Evolutionary conservation across 1,139 yeast genomes (phyloP), one percentile per base, ranked within the genome.

Genomic region (Taphrina sp.): DNA sequence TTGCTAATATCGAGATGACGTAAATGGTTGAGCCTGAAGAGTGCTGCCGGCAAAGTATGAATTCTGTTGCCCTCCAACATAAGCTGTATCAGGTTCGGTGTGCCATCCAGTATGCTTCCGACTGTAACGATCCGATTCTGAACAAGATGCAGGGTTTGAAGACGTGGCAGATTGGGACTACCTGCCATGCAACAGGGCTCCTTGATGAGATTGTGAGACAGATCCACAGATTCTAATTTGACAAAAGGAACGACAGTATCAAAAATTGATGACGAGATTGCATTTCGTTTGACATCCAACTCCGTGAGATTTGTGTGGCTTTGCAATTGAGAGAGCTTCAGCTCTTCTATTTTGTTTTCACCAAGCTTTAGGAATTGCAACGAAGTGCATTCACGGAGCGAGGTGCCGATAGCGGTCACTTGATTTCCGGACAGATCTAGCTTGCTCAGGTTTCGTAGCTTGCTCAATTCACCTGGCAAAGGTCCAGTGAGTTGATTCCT

Each of bases 401-500:
- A 33, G 20, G 22, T 14, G 19, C 26, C 46, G 2, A 49, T 33
- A 8, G 37, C 45, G 5, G 29, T 41, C 14, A 49, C 2, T 7
- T 14, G 23, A 22, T 49, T 49, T 16, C 39, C 39, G 8, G 54
- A 49, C 19, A 49, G 12, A 19, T 49, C 44, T 19, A 49, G 24
- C 10, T 22, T 42, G 28, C n/a, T 17, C 28, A 49, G 33, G 5
- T 10, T 14, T 8, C n/a, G 20, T 34, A 49, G 19, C 23, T 23
- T 20, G 20, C 46, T 39, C 20, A 49, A 14, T 14, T 14, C 23
- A n/a, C 38, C 19, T 7, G 46, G 23, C 26, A 49, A 17, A 7
- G 33, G 7, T n/a, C 54, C 54, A 5, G 36, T 14, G 16, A 49
- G 35, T 31, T 33, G 29, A 20, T 49, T 49, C 23, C 44, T 26